phyloP scores from a whole-genome alignment of 164 flowering plant genomes.

The Echeveria elegans region DNA sequence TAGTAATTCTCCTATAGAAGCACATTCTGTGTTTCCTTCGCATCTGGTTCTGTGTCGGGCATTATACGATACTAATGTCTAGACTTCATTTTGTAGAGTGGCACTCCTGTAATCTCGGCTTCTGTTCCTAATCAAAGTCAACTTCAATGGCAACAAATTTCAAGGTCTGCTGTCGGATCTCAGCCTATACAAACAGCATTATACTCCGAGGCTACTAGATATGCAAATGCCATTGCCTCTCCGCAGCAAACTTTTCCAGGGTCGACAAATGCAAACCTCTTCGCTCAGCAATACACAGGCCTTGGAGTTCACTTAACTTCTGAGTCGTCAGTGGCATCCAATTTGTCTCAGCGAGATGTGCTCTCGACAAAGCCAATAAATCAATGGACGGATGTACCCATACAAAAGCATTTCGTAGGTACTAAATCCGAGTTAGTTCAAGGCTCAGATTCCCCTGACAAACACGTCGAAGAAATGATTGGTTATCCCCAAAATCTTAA shows the following conservation, averaged over 20 bases:
- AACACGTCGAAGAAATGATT: background rate
- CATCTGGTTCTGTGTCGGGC: background rate
- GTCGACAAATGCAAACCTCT: background rate
- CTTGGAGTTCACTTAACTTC: background rate
- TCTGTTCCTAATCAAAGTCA: background rate
- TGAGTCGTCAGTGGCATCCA: background rate
- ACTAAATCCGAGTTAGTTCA: background rate
- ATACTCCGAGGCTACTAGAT: background rate
- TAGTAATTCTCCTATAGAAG: background rate
- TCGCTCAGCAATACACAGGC: background rate
- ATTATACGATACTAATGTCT: background rate
- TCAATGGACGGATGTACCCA: conserved; percentile 1
- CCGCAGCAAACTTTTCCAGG: background rate
- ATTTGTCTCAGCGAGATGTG: background rate
- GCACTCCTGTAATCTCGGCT: background rate
- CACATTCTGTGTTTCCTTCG: background rate
- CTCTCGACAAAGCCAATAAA: background rate
- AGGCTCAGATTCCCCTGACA: background rate
- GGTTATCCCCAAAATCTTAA: background rate
- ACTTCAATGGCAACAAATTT: conserved; percentile 1
- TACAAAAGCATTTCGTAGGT: background rate
- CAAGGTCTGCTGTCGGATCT: background rate
- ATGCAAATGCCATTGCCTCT: background rate
- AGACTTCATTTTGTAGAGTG: background rate
- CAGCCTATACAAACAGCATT: background rate